Evolutionary conservation across 495 filamentous ascomycete genomes (phyloP).

Genomic region (Tuber borchii): DNA sequence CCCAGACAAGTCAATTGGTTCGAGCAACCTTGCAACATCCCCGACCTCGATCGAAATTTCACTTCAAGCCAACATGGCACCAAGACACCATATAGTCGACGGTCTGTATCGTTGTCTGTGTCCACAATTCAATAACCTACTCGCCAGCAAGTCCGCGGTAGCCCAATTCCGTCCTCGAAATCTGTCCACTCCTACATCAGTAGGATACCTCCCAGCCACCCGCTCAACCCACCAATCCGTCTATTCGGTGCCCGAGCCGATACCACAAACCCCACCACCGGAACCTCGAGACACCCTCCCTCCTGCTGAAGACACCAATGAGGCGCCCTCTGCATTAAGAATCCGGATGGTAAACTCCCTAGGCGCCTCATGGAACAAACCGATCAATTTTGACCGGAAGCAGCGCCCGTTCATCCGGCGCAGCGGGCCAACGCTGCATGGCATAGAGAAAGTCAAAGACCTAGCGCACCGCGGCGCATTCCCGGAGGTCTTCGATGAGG

Average conservation of each 20-base stretch:
- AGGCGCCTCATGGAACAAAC: background rate
- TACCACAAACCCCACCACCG: background rate
- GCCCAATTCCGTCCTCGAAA: background rate
- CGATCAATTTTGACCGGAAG: background rate
- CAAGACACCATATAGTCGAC: constrained; percentile 25
- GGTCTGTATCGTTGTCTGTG: constrained; percentile 28
- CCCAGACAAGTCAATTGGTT: background rate
- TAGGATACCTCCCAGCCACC: background rate
- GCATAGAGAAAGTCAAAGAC: constrained; percentile 17
- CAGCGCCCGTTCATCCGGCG: background rate
- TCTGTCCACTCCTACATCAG: background rate
- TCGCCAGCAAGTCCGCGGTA: constrained; percentile 1
- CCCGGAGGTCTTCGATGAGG: constrained; percentile 44
- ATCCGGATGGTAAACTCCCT: background rate
- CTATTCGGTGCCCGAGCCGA: constrained; percentile 8
- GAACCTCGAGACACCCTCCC: background rate
- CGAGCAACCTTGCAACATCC: background rate
- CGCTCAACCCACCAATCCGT: background rate
- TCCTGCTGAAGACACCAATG: background rate
- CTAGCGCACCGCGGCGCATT: constrained; percentile 30
- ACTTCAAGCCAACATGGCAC: constrained; percentile 17
- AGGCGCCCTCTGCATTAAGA: background rate
- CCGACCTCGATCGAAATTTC: background rate
- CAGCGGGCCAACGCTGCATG: background rate
- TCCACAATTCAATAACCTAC: constrained; percentile 14